phyloP scores from a whole-genome alignment of 1,284 basidiomycete genomes.

The Pholiota adiposa region DNA sequence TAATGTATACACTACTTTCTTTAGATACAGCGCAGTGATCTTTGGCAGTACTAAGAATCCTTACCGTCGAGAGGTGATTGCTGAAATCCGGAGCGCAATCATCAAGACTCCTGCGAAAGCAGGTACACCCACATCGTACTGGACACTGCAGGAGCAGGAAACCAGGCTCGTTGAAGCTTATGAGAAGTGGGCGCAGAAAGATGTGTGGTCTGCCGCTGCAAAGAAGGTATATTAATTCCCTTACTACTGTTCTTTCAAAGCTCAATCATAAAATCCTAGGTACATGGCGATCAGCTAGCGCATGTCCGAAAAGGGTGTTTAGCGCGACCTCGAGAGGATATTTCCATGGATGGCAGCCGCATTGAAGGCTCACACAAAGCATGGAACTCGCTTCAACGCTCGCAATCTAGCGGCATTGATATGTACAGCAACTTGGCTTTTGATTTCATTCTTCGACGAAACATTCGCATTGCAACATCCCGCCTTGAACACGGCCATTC shows the following conservation, averaged over 20 bases:
- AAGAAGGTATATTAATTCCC: conserved; percentile 12
- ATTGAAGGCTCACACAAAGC: conserved; percentile 15
- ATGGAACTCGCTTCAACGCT: conserved; percentile 13
- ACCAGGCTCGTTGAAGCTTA: not conserved
- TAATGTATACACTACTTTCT: too few species aligned
- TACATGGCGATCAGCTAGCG: conserved; percentile 11
- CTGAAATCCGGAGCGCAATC: conserved; percentile 8
- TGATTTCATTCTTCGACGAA: conserved; percentile 11
- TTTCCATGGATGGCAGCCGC: conserved; percentile 13
- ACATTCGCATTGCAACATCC: not conserved
- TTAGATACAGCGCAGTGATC: conserved; percentile 7
- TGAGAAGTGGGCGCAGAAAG: not conserved
- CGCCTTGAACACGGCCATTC: not conserved
- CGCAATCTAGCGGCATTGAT: conserved; percentile 13
- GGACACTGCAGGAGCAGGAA: conserved; percentile 8
- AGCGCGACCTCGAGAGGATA: not conserved
- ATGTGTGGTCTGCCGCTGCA: conserved; percentile 11
- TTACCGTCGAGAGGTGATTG: conserved; percentile 1
- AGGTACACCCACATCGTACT: conserved; percentile 6
- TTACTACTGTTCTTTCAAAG: too few species aligned
- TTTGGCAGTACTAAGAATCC: conserved; percentile 1
- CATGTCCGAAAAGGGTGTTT: conserved; percentile 16
- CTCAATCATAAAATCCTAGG: too few species aligned
- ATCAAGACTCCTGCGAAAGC: not conserved
- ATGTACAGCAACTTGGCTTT: conserved; percentile 4